phyloP scores from a whole-genome alignment of 257 asterid genomes.

The Paraleonurus japonicus region DNA sequence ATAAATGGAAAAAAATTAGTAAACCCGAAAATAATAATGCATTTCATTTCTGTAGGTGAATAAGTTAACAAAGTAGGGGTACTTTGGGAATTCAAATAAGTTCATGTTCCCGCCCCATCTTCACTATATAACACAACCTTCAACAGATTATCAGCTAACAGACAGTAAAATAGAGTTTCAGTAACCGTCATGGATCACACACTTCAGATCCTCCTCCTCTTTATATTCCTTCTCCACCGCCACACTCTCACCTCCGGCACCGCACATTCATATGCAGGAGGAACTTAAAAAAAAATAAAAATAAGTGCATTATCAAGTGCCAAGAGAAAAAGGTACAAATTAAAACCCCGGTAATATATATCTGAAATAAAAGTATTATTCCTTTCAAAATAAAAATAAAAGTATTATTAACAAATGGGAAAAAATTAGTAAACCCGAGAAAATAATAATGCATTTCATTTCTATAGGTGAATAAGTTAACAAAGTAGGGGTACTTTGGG shows the following conservation, averaged over 20 bases:
- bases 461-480: not conserved
- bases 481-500: slow-evolving; percentile 23
- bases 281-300: too few species aligned
- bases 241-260: slow-evolving; percentile 17
- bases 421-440: not conserved
- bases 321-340: too few species aligned
- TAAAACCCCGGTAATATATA: not conserved
- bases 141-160: not conserved
- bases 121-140: not conserved
- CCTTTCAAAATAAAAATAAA: too few species aligned
- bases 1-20: not conserved
- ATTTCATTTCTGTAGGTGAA: not conserved
- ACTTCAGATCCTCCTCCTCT: slow-evolving; percentile 19
- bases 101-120: slow-evolving; percentile 30
- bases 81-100: slow-evolving; percentile 6
- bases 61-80: slow-evolving; percentile 16
- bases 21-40: not conserved
- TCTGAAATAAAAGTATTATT: not conserved
- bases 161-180: slow-evolving; percentile 4
- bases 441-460: not conserved
- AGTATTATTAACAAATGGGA: not conserved
- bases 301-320: too few species aligned
- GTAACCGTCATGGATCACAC: slow-evolving; percentile 41
- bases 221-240: slow-evolving; percentile 32
- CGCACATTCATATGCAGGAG: not conserved